These are phyloP conservation scores for Stereum hirsutum DNA, from an alignment of 1,284 basidiomycete genomes.

Conservation along the genomic window DNA sequence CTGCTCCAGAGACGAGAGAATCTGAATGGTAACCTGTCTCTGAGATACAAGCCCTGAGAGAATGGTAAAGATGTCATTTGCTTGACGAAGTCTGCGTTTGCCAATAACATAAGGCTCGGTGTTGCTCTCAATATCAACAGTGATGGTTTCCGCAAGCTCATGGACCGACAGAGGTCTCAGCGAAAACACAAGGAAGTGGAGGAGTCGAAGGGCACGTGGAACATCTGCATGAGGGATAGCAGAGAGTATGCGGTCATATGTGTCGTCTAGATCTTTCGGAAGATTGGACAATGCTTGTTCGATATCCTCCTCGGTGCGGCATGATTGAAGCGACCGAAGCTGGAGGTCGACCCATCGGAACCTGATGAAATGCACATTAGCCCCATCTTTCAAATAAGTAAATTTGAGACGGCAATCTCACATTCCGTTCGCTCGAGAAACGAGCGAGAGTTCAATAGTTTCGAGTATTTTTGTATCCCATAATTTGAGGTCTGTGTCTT, in stretches of 20 bases:
- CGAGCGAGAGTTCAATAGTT: neutral
- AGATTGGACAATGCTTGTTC: neutral
- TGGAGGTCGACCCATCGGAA: neutral
- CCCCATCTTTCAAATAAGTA: neutral
- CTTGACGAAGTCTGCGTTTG: neutral
- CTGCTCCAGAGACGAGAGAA: no score
- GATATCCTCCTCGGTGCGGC: neutral
- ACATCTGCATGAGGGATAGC: neutral
- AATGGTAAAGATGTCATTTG: neutral
- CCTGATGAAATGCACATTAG: neutral
- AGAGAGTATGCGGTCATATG: neutral
- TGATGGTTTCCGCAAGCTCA: neutral
- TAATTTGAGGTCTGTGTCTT: neutral
- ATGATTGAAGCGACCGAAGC: neutral
- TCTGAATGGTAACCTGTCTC: no score
- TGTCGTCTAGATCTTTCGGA: neutral
- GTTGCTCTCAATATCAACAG: neutral
- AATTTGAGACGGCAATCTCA: neutral
- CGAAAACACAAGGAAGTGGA: neutral
- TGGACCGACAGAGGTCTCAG: neutral
- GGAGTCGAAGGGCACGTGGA: neutral
- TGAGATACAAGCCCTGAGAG: neutral
- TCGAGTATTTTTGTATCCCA: neutral
- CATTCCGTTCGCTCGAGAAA: neutral
- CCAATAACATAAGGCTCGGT: neutral